A percentile compares a stretch with the other conserved stretches of the same genome.
Conservation (phyloP, 805 yeast species). For the Ogataea glucozyma region DNA sequence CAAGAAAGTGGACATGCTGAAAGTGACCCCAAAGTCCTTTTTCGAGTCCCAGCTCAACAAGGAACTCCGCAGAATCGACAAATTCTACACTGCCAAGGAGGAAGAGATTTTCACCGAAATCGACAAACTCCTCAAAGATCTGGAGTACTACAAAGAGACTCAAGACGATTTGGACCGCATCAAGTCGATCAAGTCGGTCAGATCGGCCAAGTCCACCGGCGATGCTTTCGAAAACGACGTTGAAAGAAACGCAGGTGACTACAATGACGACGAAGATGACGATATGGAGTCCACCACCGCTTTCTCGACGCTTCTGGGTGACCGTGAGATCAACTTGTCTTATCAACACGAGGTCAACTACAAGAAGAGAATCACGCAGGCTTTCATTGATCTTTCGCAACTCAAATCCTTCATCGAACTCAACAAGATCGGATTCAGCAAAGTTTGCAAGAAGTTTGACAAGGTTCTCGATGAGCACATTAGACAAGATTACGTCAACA, state of each 20-base stretch:
- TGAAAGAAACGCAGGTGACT: slow-evolving; percentile 31
- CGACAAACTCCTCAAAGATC: slow-evolving; percentile 48
- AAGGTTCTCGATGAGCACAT: slow-evolving; percentile 47
- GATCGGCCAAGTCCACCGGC: slow-evolving; percentile 11
- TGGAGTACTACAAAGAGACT: slow-evolving; percentile 39
- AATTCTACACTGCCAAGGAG: slow-evolving; percentile 51
- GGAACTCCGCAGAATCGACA: slow-evolving; percentile 55
- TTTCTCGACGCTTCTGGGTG: slow-evolving; percentile 51
- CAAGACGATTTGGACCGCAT: slow-evolving; percentile 21
- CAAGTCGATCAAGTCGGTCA: slow-evolving; percentile 24
- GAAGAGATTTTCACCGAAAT: slow-evolving; percentile 45
- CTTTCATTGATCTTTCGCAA: slow-evolving; percentile 47
- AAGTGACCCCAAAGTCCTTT: slow-evolving; percentile 40
- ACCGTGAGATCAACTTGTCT: slow-evolving; percentile 49
- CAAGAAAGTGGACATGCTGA: slow-evolving; percentile 24
- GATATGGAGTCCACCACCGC: slow-evolving; percentile 36
- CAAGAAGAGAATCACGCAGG: slow-evolving; percentile 46
- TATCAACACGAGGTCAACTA: slow-evolving; percentile 50
- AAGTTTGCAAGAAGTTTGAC: slow-evolving; percentile 55
- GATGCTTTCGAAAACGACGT: slow-evolving; percentile 22
- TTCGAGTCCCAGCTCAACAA: slow-evolving; percentile 47
- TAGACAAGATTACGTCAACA: slow-evolving; percentile 42
- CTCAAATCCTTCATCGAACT: slow-evolving; percentile 52
- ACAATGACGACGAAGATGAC: slow-evolving; percentile 41
- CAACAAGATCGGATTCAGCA: slow-evolving; percentile 53